phyloP scores from a whole-genome alignment of 805 yeast species.

The Candida piceae region DNA sequence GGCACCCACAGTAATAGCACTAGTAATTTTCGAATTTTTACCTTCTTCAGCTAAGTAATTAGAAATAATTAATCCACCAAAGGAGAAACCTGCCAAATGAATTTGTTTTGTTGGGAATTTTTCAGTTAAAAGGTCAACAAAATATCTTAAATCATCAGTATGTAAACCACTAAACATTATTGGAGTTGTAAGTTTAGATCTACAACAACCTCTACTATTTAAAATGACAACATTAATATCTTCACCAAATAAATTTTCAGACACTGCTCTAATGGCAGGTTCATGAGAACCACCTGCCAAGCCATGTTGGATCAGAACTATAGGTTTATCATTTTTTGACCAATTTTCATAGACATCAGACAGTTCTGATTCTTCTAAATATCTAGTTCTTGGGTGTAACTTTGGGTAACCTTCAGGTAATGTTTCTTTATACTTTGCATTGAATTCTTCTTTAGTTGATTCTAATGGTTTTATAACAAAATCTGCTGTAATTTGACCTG shows the following conservation, averaged over 20 bases:
- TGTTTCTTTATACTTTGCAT: conserved; percentile 32
- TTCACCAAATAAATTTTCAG: conserved; percentile 37
- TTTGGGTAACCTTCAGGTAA: conserved; percentile 51
- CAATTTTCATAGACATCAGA: conserved; percentile 27
- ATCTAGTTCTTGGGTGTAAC: conserved; percentile 67
- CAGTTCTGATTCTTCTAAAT: conserved; percentile 43
- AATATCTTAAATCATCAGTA: conserved; percentile 63
- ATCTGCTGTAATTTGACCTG: conserved; percentile 45
- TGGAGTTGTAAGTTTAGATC: conserved; percentile 67
- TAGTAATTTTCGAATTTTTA: conserved; percentile 45
- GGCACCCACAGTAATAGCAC: conserved; percentile 55
- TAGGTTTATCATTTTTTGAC: conserved; percentile 42
- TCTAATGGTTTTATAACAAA: conserved; percentile 35
- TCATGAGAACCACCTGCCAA: conserved; percentile 80
- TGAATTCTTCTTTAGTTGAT: conserved; percentile 22
- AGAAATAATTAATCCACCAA: conserved; percentile 63
- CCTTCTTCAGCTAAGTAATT: conserved; percentile 70
- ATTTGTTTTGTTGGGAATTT: conserved; percentile 59
- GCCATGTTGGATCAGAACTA: conserved; percentile 64
- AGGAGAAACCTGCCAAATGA: conserved; percentile 64
- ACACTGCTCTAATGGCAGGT: conserved; percentile 57
- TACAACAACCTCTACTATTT: conserved; percentile 73
- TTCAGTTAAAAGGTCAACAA: conserved; percentile 43
- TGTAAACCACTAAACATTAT: conserved; percentile 61
- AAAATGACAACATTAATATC: conserved; percentile 53